A percentile compares a stretch with the other conserved stretches of the same genome.
Conservation (phyloP, 257 asterid genomes). For the Handroanthus guayacan region DNA sequence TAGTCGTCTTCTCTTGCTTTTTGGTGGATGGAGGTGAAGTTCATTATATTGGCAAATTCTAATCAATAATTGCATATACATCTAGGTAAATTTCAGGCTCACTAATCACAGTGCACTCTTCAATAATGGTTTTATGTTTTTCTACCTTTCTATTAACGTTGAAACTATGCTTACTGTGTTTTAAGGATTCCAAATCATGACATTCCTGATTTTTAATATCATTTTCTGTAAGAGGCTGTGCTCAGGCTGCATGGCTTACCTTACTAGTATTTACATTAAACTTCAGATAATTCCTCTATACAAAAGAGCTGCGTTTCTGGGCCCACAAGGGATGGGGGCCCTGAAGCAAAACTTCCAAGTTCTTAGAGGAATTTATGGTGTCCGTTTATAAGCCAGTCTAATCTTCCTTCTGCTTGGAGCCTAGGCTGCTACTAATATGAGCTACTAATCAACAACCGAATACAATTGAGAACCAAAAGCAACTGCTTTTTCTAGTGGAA, state of each 20-base stretch:
- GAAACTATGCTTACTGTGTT: not conserved
- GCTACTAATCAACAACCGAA: not conserved
- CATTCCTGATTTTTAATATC: not conserved
- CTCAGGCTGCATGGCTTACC: not conserved
- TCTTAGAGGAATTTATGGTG: not conserved
- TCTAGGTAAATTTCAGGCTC: constrained; percentile 1
- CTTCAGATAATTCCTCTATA: not conserved
- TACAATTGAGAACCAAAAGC: not conserved
- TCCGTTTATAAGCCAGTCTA: not conserved
- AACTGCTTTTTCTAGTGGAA: not conserved
- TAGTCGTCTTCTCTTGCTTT: not conserved
- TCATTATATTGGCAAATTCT: not conserved
- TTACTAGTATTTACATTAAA: not conserved
- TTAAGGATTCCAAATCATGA: not conserved
- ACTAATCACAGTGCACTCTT: not conserved
- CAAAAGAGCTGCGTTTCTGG: not conserved
- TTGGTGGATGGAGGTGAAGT: not conserved
- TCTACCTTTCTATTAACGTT: not conserved
- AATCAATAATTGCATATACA: not conserved
- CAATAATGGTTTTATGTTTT: not conserved
- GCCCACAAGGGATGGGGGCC: not conserved
- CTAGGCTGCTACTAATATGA: not conserved
- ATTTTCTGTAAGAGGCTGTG: not conserved
- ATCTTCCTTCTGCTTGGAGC: not conserved
- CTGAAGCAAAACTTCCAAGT: not conserved